Percentiles rank a stretch among this genome's conserved stretches.
These are phyloP conservation scores for Neurospora cerealis DNA, from an alignment of 495 filamentous ascomycete species.

Conservation along the genomic window DNA sequence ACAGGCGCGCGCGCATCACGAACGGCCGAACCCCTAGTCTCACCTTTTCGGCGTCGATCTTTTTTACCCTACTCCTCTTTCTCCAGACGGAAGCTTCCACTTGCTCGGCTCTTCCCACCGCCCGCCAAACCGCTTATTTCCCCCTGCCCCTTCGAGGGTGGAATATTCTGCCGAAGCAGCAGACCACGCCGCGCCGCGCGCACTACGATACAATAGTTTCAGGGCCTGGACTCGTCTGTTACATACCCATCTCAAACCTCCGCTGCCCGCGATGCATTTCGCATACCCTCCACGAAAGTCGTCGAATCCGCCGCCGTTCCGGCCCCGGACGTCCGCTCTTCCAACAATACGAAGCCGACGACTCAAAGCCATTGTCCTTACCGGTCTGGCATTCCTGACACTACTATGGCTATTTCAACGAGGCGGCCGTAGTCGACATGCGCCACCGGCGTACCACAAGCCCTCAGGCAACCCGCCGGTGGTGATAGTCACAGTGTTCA, in stretches of 20 bases:
- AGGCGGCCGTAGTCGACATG: constrained; percentile 27
- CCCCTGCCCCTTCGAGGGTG: background rate
- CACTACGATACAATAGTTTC: background rate
- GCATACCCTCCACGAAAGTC: constrained; percentile 78
- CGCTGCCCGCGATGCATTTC: constrained; percentile 63
- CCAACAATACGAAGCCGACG: constrained; percentile 55
- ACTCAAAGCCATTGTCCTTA: constrained; percentile 50
- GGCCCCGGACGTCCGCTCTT: constrained; percentile 48
- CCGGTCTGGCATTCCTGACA: constrained; percentile 44
- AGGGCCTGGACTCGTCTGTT: background rate
- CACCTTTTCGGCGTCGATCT: background rate
- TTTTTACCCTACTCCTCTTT: background rate
- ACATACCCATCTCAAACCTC: background rate
- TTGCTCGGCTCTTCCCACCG: background rate
- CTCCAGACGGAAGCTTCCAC: background rate
- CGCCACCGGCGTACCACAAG: constrained; percentile 9
- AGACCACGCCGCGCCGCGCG: background rate
- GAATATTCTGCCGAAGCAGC: background rate
- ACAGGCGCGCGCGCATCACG: background rate
- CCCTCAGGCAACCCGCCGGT: constrained; percentile 60
- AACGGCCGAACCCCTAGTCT: background rate
- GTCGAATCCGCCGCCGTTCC: constrained; percentile 54
- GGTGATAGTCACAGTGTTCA: constrained; percentile 81
- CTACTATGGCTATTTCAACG: constrained; percentile 56
- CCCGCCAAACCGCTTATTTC: background rate